Evolutionary conservation across 139 green algal genomes (phyloP), one percentile per base, ranked within the genome.

Genomic region (Closterium sp.): DNA sequence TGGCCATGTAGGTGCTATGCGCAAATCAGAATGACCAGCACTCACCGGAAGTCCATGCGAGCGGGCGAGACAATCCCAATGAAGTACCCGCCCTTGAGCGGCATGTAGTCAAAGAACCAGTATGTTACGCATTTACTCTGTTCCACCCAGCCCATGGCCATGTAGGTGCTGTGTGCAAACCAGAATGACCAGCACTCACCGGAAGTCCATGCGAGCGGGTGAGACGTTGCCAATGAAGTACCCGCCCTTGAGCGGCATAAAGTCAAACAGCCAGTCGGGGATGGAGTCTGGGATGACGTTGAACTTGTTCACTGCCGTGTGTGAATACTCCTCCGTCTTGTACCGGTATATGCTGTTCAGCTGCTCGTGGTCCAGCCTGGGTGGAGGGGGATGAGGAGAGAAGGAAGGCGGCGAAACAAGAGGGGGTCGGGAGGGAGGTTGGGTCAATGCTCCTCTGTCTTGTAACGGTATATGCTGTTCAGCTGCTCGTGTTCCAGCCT

Each of bases 251-350:
- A 88, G 42, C 24, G 92, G 92, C 89, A 94, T 91, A 24, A 88
- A 94, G 73, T 94, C 92, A 19, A 94, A 84, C n/a, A 94, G 42
- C 92, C 92, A 94, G 50, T 94, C 92, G 38, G 92, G 92, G 79
- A 94, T 94, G 34, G 92, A 94, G 7, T 94, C 92, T 2, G 92
- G 92, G n/a, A 90, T 90, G 31, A 94, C 92, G 90, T 94, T 94
- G 86, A 94, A 94, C 32, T 94, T 94, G 88, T 94, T 94, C 30
- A 94, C 90, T 2, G 92, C 92, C 13, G 91, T 94, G 88, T 94
- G 91, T 21, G 91, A 93, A 86, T 94, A 94, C 90, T 94, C 92
- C 92, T 94, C 92, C 70, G 92, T 94, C 92, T 93, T 93, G 73
- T 93, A 94, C 29, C 92, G 38, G 31, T 94, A 94, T 4, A 94